These are phyloP conservation scores for Colletotrichum salicis DNA, from an alignment of 2,329 filamentous ascomycete genomes.

Conservation along the genomic window DNA sequence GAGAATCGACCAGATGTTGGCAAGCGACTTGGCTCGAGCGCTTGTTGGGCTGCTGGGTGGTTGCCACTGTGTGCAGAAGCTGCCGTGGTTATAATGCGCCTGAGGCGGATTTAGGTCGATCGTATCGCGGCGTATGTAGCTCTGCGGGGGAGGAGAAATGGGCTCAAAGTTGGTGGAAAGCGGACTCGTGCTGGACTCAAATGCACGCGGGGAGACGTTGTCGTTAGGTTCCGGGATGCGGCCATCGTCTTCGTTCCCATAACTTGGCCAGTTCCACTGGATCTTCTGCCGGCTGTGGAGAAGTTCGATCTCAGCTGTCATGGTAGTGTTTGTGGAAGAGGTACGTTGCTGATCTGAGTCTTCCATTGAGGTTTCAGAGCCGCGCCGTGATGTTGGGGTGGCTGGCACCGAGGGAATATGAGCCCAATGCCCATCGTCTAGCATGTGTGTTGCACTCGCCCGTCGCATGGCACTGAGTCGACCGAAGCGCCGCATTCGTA, in stretches of 20 bases:
- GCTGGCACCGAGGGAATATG: slow-evolving; percentile 40
- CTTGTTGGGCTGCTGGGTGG: slow-evolving; percentile 25
- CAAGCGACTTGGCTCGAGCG: slow-evolving; percentile 38
- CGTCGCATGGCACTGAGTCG: slow-evolving; percentile 28
- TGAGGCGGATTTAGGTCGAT: slow-evolving; percentile 9
- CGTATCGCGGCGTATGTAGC: slow-evolving; percentile 31
- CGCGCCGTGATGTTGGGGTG: slow-evolving; percentile 39
- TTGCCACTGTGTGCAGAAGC: slow-evolving; percentile 23
- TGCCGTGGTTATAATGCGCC: not conserved
- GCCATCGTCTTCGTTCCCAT: slow-evolving; percentile 26
- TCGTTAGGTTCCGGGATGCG: slow-evolving; percentile 21
- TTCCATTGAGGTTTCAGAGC: slow-evolving; percentile 31
- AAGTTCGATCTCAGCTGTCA: slow-evolving; percentile 30
- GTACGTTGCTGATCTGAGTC: slow-evolving; percentile 31
- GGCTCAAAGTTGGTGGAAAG: slow-evolving; percentile 25
- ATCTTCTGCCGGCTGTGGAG: slow-evolving; percentile 31
- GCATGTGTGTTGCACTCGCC: slow-evolving; percentile 28
- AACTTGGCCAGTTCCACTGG: slow-evolving; percentile 35
- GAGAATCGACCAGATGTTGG: slow-evolving; percentile 41
- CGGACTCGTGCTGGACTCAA: slow-evolving; percentile 21
- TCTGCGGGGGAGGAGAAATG: slow-evolving; percentile 29
- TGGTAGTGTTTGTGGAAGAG: slow-evolving; percentile 18
- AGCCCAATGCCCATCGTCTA: slow-evolving; percentile 12
- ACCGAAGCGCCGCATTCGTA: slow-evolving; percentile 54
- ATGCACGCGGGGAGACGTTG: not conserved